A percentile compares a stretch with the other conserved stretches of the same genome.
Evolutionary conservation across 2,329 filamentous ascomycete genomes (phyloP).

Genomic region (Hypoxylon sp.): DNA sequence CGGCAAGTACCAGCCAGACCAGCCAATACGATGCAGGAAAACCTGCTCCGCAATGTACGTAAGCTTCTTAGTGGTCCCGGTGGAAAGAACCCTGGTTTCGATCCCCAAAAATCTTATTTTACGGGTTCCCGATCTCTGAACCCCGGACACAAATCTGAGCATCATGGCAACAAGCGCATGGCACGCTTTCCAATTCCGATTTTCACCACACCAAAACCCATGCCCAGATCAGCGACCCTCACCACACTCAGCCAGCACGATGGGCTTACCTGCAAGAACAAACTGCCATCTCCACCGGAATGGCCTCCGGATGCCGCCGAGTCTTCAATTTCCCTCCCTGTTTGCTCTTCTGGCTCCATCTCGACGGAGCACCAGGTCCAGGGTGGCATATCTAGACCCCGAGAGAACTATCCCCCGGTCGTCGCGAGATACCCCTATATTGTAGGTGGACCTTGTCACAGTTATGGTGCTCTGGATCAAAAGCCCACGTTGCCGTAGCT

Average conservation of each 20-base stretch:
- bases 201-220: conserved; percentile 29
- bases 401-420: conserved; percentile 27
- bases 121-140: conserved; percentile 51
- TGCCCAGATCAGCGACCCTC: conserved; percentile 25
- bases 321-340: conserved; percentile 24
- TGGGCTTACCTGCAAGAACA: conserved; percentile 16
- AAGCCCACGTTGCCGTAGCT: conserved; percentile 34
- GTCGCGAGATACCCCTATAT: conserved; percentile 30
- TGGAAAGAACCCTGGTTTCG: conserved; percentile 30
- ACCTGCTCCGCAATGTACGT: conserved; percentile 44
- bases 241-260: conserved; percentile 13
- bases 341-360: conserved; percentile 30
- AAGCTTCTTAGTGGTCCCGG: conserved; percentile 39
- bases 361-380: conserved; percentile 26
- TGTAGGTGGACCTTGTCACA: conserved; percentile 28
- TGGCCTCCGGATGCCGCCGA: conserved; percentile 18
- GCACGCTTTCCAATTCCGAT: conserved; percentile 39
- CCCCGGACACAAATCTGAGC: conserved; percentile 42
- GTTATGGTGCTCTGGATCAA: conserved; percentile 26
- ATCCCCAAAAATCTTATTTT: conserved; percentile 51
- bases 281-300: conserved; percentile 19
- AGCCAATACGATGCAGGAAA: conserved; percentile 37
- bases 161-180: conserved; percentile 40
- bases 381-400: conserved; percentile 32
- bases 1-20: conserved; percentile 25